A percentile compares a stretch with the other conserved stretches of the same genome.
These are phyloP conservation scores for Lecanicillium sp. DNA, from an alignment of 2,329 filamentous ascomycete genomes.

Conservation along the genomic window DNA sequence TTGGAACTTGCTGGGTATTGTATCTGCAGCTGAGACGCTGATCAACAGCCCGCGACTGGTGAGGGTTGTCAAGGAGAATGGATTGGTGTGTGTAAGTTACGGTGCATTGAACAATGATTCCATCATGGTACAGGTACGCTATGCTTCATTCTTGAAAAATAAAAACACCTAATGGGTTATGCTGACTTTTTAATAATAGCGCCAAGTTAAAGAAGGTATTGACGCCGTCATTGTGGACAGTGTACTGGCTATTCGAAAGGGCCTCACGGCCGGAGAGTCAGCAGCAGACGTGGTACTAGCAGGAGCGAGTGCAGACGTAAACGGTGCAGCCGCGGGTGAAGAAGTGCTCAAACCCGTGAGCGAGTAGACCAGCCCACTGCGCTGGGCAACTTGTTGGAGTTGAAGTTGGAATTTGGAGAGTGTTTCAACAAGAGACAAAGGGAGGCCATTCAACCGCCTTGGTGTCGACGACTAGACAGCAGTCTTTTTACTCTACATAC, in stretches of 20 bases:
- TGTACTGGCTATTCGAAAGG: constrained; percentile 86
- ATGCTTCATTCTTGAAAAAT: not conserved
- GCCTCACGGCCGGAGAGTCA: constrained; percentile 48
- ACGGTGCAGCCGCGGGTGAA: not conserved
- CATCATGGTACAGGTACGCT: constrained; percentile 66
- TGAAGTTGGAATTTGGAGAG: too few species aligned
- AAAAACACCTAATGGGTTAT: not conserved
- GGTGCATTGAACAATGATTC: constrained; percentile 86
- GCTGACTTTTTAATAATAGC: constrained; percentile 31
- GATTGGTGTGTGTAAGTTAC: constrained; percentile 90
- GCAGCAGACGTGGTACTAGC: not conserved
- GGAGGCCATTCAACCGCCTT: too few species aligned
- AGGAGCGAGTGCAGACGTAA: not conserved
- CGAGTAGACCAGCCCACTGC: too few species aligned
- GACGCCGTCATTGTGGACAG: constrained; percentile 97
- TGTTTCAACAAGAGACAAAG: too few species aligned
- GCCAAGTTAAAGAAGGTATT: constrained; percentile 90
- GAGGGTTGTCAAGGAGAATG: constrained; percentile 86
- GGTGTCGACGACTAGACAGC: too few species aligned
- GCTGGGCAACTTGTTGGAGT: too few species aligned
- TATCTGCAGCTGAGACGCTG: constrained; percentile 79
- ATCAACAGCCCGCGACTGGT: constrained; percentile 85
- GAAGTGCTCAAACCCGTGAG: constrained; percentile 1
- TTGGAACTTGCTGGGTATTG: constrained; percentile 91
- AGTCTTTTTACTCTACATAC: too few species aligned